These are phyloP conservation scores for Epithele typhae DNA, from an alignment of 768 basidiomycete species.

Conservation along the genomic window DNA sequence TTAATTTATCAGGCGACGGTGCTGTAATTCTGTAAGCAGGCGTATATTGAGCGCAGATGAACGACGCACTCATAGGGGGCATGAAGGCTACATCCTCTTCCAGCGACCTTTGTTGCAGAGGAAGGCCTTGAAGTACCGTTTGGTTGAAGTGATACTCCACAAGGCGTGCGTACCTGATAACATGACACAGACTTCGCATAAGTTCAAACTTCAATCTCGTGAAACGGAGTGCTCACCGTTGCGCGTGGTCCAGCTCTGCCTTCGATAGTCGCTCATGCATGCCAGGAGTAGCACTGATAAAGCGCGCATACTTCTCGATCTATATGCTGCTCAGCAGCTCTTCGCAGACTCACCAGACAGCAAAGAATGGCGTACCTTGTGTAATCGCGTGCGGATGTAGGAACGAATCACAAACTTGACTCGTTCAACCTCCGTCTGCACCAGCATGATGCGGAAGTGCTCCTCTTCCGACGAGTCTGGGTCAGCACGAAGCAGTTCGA, in stretches of 20 bases:
- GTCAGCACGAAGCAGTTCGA: constrained; percentile 72
- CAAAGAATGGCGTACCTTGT: constrained; percentile 54
- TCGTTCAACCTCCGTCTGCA: constrained; percentile 91
- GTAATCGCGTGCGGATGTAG: constrained; percentile 80
- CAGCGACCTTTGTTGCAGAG: constrained; percentile 68
- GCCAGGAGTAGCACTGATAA: constrained; percentile 65
- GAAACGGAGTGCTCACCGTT: constrained; percentile 41
- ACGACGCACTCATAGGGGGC: constrained; percentile 65
- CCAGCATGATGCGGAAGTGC: constrained; percentile 88
- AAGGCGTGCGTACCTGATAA: constrained; percentile 64
- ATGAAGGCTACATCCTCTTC: constrained; percentile 71
- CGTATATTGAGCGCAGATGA: not conserved
- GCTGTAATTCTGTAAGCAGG: constrained; percentile 43
- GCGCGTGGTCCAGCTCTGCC: constrained; percentile 78
- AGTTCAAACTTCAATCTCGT: not conserved
- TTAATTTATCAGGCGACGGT: constrained; percentile 67
- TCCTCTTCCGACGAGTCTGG: constrained; percentile 88
- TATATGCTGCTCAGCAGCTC: constrained; percentile 27
- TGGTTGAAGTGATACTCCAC: constrained; percentile 73
- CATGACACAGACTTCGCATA: not conserved
- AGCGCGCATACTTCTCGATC: constrained; percentile 87
- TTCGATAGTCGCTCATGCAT: constrained; percentile 77
- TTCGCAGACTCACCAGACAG: not conserved
- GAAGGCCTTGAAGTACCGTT: constrained; percentile 82
- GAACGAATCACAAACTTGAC: constrained; percentile 90